phyloP scores from a whole-genome alignment of 305 asterid genomes.

The Coffea humblotiana region DNA sequence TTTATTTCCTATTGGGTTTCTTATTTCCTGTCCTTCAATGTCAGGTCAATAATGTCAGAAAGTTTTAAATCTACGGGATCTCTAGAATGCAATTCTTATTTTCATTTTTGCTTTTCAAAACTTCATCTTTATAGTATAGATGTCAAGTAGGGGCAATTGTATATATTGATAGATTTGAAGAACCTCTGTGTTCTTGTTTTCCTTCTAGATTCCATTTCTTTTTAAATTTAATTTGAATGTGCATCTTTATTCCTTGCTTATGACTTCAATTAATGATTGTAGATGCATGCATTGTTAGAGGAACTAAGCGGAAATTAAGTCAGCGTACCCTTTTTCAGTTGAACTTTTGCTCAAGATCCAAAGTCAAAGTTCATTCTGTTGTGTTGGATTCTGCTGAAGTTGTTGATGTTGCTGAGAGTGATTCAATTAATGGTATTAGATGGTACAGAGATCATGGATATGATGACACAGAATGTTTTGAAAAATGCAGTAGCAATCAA shows the following conservation, averaged over 20 bases:
- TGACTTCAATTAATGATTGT: conserved; percentile 27
- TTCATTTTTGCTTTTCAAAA: too few species aligned
- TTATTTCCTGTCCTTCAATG: too few species aligned
- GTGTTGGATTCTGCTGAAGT: conserved; percentile 26
- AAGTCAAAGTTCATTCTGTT: conserved; percentile 32
- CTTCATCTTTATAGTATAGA: too few species aligned
- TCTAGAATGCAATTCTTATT: too few species aligned
- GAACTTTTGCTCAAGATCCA: conserved; percentile 58
- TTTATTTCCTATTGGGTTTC: too few species aligned
- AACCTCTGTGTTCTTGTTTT: not conserved
- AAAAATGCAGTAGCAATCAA: conserved; percentile 25
- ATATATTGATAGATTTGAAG: not conserved
- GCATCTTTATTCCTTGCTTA: not conserved
- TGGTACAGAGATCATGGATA: conserved; percentile 19
- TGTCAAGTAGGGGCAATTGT: too few species aligned
- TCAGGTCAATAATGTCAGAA: too few species aligned
- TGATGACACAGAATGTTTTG: conserved; percentile 31
- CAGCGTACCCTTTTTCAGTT: conserved; percentile 80
- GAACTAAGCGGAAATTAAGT: conserved; percentile 70
- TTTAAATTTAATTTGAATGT: not conserved
- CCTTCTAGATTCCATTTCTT: not conserved
- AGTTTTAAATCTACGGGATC: too few species aligned
- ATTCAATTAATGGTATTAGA: conserved; percentile 7
- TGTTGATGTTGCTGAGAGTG: conserved; percentile 16
- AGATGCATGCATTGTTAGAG: conserved; percentile 78